phyloP scores from a whole-genome alignment of 106 monocot genomes.

The Dendrobium officinale region DNA sequence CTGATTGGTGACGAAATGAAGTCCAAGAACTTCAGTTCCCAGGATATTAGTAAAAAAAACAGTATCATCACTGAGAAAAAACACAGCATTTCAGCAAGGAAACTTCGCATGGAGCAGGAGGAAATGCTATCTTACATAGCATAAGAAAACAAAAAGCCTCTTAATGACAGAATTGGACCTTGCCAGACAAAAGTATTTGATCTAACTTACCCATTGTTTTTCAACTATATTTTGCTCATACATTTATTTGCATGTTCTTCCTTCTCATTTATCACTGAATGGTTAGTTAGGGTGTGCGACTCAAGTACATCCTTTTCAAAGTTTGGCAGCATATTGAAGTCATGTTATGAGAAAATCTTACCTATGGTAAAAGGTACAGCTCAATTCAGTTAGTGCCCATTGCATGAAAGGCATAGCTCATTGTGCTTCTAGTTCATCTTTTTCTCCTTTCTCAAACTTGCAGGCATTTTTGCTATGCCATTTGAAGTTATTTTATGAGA shows the following conservation, averaged over 20 bases:
- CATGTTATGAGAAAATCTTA: neutral
- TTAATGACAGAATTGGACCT: neutral
- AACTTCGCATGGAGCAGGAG: neutral
- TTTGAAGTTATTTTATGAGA: neutral
- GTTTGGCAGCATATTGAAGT: neutral
- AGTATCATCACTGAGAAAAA: neutral
- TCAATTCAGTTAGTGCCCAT: neutral
- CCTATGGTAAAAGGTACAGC: neutral
- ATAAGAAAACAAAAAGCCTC: conserved; percentile 23
- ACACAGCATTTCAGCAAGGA: neutral
- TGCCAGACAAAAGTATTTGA: conserved; percentile 15
- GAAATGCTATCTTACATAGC: neutral
- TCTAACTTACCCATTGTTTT: neutral
- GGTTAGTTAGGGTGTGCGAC: neutral
- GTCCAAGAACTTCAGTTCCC: neutral
- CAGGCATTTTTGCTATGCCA: neutral
- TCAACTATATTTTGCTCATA: neutral
- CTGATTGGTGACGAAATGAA: no score
- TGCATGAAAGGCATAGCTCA: neutral
- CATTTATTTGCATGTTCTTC: neutral
- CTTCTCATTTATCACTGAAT: neutral
- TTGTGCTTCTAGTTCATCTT: neutral
- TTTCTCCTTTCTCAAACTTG: neutral
- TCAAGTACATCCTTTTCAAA: neutral
- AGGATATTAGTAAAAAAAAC: neutral